These are phyloP conservation scores for Alnus rubra DNA, from an alignment of 306 rosid species.

Conservation along the genomic window DNA sequence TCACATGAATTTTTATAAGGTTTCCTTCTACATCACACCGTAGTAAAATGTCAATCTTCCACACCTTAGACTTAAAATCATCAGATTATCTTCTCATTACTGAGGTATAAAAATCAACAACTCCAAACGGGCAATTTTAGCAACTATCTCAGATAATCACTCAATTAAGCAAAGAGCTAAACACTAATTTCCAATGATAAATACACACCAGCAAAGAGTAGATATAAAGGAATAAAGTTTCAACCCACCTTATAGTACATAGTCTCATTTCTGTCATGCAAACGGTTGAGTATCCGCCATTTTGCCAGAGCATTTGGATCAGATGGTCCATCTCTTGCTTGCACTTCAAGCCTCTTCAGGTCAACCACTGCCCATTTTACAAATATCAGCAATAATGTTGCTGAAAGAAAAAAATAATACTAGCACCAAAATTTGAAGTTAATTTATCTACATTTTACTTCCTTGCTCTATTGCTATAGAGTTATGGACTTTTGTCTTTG, in stretches of 20 bases:
- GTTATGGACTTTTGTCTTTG: too few relatives aligned
- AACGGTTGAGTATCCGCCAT: constrained; percentile 96
- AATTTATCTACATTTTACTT: not conserved
- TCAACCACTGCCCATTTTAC: constrained; percentile 68
- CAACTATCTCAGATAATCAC: constrained; percentile 6
- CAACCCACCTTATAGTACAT: constrained; percentile 89
- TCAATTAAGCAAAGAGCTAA: not conserved
- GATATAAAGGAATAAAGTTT: constrained; percentile 2
- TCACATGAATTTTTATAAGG: not conserved
- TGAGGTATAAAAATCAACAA: not conserved
- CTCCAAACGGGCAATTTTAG: not conserved
- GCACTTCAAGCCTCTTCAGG: constrained; percentile 86
- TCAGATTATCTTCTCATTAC: not conserved
- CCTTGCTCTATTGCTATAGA: too few relatives aligned
- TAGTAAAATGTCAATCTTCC: not conserved
- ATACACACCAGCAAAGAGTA: not conserved
- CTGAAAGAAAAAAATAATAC: not conserved
- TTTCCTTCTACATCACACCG: not conserved
- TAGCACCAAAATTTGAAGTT: not conserved
- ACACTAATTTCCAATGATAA: not conserved
- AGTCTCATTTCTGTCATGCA: constrained; percentile 97
- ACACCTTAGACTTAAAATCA: not conserved
- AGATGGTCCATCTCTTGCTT: constrained; percentile 97
- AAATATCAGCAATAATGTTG: constrained; percentile 10
- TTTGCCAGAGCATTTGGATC: constrained; percentile 95